A percentile compares a stretch with the other conserved stretches of the same genome.
Conservation (phyloP, 192 early-diverging fungal genomes). For the Gryganskiella cystojenkinii region DNA sequence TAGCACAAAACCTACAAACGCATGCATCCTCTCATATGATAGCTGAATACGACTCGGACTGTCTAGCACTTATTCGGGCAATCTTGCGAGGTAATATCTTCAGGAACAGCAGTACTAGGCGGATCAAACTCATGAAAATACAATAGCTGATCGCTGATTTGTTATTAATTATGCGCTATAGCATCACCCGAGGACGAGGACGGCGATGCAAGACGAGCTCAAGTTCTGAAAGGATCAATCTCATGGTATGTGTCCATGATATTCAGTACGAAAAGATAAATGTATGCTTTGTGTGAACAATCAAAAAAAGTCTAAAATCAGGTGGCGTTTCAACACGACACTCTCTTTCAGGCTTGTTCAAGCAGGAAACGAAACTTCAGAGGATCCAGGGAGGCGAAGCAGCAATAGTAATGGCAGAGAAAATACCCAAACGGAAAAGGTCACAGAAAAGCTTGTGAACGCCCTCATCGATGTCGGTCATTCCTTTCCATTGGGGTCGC, state of each 20-base stretch:
- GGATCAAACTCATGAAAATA: too few species aligned
- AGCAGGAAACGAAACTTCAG: conserved; percentile 2
- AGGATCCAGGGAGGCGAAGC: background rate
- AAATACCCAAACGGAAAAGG: conserved; percentile 15
- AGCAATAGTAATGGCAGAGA: conserved; percentile 3
- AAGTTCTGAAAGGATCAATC: conserved; percentile 37
- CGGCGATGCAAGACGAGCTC: conserved; percentile 7
- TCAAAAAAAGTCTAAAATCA: too few species aligned
- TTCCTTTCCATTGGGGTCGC: conserved; percentile 17
- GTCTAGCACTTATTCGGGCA: conserved; percentile 19
- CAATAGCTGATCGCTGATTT: too few species aligned
- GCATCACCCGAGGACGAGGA: conserved; percentile 37
- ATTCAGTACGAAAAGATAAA: too few species aligned
- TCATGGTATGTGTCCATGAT: conserved; percentile 18
- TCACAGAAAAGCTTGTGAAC: conserved; percentile 36
- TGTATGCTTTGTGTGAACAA: too few species aligned
- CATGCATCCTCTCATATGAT: background rate
- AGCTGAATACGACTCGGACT: conserved; percentile 6
- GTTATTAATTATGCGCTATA: too few species aligned
- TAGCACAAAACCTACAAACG: conserved; percentile 11
- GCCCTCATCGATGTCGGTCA: conserved; percentile 32
- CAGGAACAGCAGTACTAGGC: background rate
- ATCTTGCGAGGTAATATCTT: conserved; percentile 24
- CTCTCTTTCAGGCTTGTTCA: conserved; percentile 23
- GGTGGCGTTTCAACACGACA: too few species aligned